Evolutionary conservation across 495 filamentous ascomycete species (phyloP), one percentile per base, ranked within the genome.

Genomic region (Xylaria scruposa): DNA sequence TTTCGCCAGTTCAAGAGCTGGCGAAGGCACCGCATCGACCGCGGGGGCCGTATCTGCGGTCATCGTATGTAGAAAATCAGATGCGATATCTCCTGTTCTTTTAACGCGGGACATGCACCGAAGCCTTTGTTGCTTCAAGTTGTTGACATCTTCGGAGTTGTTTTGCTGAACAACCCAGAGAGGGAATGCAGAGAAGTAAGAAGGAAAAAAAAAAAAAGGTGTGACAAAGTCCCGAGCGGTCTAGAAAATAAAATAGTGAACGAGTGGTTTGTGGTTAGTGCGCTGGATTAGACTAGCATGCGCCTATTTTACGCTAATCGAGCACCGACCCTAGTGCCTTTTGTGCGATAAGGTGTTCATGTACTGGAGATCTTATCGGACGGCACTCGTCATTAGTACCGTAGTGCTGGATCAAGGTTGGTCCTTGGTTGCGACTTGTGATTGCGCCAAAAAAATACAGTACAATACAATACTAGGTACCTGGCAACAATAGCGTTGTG

Each of bases 121-220:
- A 60, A 47, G 60, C 56, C 65, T 71, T 0, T 26, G 29, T 13
- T 65, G 67, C 51, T 33, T 73, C 60, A 44, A 29, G 26, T 68
- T 54, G 31, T 68, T 72, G 40, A 73, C 77, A 78, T 78, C 61
- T 49, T 74, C 70, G 61, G 68, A 72, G 66, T 64, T 62, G 56
- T 66, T 69, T 46, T 66, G 44, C 31, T n/a, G 61, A 59, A 65
- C 69, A 71, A 66, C 64, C 46, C 44, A 44, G 66, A 66, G 63
- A 66, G 63, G 58, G 38, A 70, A 7, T 51, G 24, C 2, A 24
- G 19, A 42, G 69, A 54, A 67, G n/a, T 19, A 19, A 44, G 68
- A 31, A 31, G 29, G 29, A 38, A 6, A 38, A 38, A 62, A 38
- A 62, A 73, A 51, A 29, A 60, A 36, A n/a, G 15, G 29, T 4